A percentile compares a stretch with the other conserved stretches of the same genome.
Evolutionary conservation across 208 protist genomes (phyloP).

Genomic region (Phytomonas francai): DNA sequence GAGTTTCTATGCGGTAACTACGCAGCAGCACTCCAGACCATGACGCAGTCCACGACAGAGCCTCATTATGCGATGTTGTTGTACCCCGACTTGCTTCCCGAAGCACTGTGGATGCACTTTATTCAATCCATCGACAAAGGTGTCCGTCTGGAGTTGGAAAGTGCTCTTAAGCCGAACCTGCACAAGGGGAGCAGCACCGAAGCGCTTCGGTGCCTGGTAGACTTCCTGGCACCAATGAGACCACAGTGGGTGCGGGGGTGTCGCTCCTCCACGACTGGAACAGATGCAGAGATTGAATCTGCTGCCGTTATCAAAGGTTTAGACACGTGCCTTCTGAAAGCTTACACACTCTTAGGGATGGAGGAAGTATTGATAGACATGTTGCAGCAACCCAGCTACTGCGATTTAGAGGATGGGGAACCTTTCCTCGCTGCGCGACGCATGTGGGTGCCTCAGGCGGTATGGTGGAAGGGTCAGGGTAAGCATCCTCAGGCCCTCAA

Average conservation of each 20-base stretch:
- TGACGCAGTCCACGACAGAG: slow-evolving; percentile 27
- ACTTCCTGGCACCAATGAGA: background rate
- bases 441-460: slow-evolving; percentile 45
- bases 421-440: slow-evolving; percentile 23
- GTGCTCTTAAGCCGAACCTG: background rate
- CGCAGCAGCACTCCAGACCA: slow-evolving; percentile 28
- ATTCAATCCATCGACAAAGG: background rate
- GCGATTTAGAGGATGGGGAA: slow-evolving; percentile 20
- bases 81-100: slow-evolving; percentile 19
- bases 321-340: background rate
- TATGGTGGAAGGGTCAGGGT: slow-evolving; percentile 21
- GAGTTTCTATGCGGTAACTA: slow-evolving; percentile 17
- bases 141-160: background rate
- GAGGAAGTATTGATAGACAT: slow-evolving; percentile 48
- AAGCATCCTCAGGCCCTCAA: background rate
- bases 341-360: slow-evolving; percentile 4
- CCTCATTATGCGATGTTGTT: slow-evolving; percentile 38
- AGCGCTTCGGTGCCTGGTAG: background rate
- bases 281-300: background rate
- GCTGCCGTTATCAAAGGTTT: background rate
- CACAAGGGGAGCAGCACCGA: background rate
- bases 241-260: background rate
- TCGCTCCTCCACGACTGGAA: background rate
- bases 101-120: background rate
- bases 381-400: slow-evolving; percentile 28